Evolutionary conservation across 2,329 filamentous ascomycete species (phyloP).

Genomic region (Cladobotryum protrusum): DNA sequence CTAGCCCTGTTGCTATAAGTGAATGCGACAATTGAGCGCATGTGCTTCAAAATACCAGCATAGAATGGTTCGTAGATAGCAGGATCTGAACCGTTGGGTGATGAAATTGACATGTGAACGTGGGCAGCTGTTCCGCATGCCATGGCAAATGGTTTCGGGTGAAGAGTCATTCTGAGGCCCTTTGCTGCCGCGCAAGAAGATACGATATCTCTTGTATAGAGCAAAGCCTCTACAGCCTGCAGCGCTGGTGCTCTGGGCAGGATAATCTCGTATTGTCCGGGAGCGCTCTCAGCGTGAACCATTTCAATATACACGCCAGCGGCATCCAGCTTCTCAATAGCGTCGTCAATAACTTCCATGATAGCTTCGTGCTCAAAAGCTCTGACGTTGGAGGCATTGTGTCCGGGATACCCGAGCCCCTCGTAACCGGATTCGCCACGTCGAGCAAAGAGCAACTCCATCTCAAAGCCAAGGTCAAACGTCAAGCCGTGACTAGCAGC

Average conservation of each 20-base stretch:
- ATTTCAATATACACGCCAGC: conserved; percentile 64
- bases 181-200: conserved; percentile 55
- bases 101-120: conserved; percentile 61
- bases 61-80: conserved; percentile 60
- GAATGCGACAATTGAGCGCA: conserved; percentile 62
- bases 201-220: conserved; percentile 66
- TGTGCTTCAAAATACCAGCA: conserved; percentile 60
- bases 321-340: conserved; percentile 52
- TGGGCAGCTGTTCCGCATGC: conserved; percentile 61
- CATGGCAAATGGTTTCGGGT: conserved; percentile 60
- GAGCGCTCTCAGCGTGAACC: conserved; percentile 67
- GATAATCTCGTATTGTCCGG: conserved; percentile 73
- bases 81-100: conserved; percentile 31
- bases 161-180: conserved; percentile 61
- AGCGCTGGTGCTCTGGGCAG: conserved; percentile 58
- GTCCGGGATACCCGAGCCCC: not conserved
- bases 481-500: conserved; percentile 48
- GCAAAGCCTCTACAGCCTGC: conserved; percentile 62
- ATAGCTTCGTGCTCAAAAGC: conserved; percentile 53
- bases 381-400: conserved; percentile 57
- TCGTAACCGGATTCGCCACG: conserved; percentile 54
- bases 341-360: conserved; percentile 56
- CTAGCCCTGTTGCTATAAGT: conserved; percentile 59
- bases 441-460: conserved; percentile 69
- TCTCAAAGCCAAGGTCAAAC: conserved; percentile 71